Evolutionary conservation across 495 filamentous ascomycete species (phyloP).

Genomic region (Penicillium lagena): DNA sequence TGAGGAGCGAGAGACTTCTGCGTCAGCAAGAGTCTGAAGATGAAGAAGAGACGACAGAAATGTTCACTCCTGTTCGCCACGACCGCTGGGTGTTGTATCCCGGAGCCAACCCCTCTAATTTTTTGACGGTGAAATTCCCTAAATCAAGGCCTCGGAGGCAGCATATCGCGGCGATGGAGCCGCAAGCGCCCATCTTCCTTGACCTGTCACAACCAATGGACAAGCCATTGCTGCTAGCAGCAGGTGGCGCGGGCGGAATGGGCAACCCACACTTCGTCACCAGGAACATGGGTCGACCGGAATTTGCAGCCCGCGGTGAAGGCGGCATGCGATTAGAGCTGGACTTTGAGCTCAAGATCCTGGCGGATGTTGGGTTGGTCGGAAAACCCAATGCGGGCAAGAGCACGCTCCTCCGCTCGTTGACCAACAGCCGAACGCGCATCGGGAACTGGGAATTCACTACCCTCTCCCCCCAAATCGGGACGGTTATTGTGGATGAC

Average conservation of each 20-base stretch:
- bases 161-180: conserved; percentile 54
- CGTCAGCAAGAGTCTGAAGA: conserved; percentile 13
- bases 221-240: conserved; percentile 79
- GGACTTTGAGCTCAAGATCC: conserved; percentile 87
- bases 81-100: conserved; percentile 86
- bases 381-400: conserved; percentile 96
- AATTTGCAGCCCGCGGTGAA: conserved; percentile 85
- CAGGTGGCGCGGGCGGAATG: conserved; percentile 80
- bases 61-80: conserved; percentile 30
- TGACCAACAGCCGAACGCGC: conserved; percentile 78
- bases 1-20: conserved; percentile 20
- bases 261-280: conserved; percentile 91
- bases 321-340: conserved; percentile 68
- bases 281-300: conserved; percentile 59
- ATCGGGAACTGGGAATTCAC: conserved; percentile 97
- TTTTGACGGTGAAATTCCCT: conserved; percentile 55
- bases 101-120: conserved; percentile 59
- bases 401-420: conserved; percentile 79
- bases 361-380: conserved; percentile 91
- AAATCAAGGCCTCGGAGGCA: conserved; percentile 50
- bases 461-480: conserved; percentile 87
- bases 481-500: conserved; percentile 86
- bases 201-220: conserved; percentile 79
- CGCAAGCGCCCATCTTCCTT: conserved; percentile 63
- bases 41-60: conserved; percentile 19